Evolutionary conservation across 306 rosid species (phyloP), one percentile per base, ranked within the genome.

Genomic region (Begonia fuchsioides): DNA sequence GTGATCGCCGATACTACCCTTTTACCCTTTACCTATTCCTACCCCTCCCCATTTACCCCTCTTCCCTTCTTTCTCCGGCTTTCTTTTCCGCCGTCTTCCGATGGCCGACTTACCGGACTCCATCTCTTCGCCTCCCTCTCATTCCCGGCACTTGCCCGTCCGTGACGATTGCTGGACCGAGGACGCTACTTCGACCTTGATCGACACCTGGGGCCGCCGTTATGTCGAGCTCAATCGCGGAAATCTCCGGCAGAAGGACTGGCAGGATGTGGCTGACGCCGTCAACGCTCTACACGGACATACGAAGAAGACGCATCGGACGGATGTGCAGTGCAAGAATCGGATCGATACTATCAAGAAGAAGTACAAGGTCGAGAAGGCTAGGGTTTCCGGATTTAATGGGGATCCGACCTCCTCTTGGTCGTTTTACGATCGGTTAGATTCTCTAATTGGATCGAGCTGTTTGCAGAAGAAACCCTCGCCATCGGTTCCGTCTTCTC

Each of bases 191-290:
- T 67, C 93, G 6, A 88, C 95, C 3, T 90, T 88, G 52, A 63
- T 88, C 50, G 95, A 84, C 45, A 78, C 83, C 14, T 88, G 97
- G 97, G 97, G 97, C 17, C 80, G 86, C 45, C 93, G 97, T n/a
- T 88, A 78, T 54, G 44, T 88, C 8, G 95, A 88, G 62, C 95
- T 88, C 39, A 88, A 88, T 72, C 93, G 97, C 10, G 97, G 97
- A 10, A 88, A n/a, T n/a, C n/a, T n/a, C n/a, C n/a, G n/a, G n/a
- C n/a, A n/a, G n/a, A n/a, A n/a, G n/a, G n/a, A n/a, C 50, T 88
- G 97, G 97, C 90, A 84, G 63, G 97, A 88, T 6, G 95, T 88
- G n/a, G 97, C 97, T 3, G 97, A 88, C 55, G 72, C 95, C 39
- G 97, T 88, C 55, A 88, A 88, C 69, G 78, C 86, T 12, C 95